Conservation (phyloP, 1,284 basidiomycete genomes). For the Waitea zeae region DNA sequence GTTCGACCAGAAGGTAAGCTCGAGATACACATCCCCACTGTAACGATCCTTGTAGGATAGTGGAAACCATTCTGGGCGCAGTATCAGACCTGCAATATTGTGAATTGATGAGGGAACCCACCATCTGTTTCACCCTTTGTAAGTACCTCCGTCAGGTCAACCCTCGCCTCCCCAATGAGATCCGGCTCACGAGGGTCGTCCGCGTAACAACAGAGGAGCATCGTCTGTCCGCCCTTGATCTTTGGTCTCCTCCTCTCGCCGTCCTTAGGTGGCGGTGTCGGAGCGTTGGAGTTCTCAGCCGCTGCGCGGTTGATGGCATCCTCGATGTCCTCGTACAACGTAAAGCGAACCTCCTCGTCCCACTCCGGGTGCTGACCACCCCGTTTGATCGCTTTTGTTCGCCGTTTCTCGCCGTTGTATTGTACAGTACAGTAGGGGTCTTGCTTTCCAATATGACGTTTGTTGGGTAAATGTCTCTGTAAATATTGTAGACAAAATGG, state of each 20-base stretch:
- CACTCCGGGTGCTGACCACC: slow-evolving; percentile 97
- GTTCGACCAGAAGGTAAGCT: slow-evolving; percentile 92
- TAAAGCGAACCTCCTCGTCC: slow-evolving; percentile 97
- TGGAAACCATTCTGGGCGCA: slow-evolving; percentile 79
- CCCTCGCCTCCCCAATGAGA: slow-evolving; percentile 80
- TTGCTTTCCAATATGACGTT: slow-evolving; percentile 92
- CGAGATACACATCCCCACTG: slow-evolving; percentile 84
- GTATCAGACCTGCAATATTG: not conserved
- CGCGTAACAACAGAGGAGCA: slow-evolving; percentile 82
- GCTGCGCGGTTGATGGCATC: slow-evolving; percentile 29
- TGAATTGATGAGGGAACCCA: slow-evolving; percentile 19
- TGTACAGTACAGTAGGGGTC: slow-evolving; percentile 85
- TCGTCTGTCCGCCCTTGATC: slow-evolving; percentile 57
- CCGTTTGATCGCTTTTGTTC: slow-evolving; percentile 84
- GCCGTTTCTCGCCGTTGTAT: slow-evolving; percentile 66
- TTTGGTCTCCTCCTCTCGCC: slow-evolving; percentile 30
- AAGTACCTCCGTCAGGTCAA: slow-evolving; percentile 81
- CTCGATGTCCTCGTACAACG: slow-evolving; percentile 68
- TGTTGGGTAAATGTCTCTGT: slow-evolving; percentile 86
- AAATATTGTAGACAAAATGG: slow-evolving; percentile 1
- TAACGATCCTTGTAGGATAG: slow-evolving; percentile 83
- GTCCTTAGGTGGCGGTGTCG: slow-evolving; percentile 37
- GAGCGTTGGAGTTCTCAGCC: too few relatives aligned
- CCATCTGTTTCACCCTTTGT: slow-evolving; percentile 95
- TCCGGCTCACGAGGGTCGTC: slow-evolving; percentile 93